Conservation (phyloP, 805 yeast genomes). For the Candida silvicultrix region DNA sequence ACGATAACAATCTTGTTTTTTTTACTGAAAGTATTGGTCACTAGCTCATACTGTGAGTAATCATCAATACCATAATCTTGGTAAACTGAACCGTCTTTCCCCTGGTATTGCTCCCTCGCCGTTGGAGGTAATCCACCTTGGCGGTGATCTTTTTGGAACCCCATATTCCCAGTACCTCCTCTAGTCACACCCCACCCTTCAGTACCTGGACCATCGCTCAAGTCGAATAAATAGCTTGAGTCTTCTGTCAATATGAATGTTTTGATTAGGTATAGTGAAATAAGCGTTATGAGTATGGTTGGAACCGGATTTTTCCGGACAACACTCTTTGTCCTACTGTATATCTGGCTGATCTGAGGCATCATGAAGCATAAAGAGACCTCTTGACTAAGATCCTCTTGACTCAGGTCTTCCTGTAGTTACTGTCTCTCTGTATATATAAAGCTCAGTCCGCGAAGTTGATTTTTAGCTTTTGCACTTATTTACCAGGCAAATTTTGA, state of each 20-base stretch:
- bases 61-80: conserved; percentile 9
- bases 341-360: background rate
- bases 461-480: too few species aligned
- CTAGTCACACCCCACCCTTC: conserved; percentile 19
- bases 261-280: background rate
- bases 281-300: background rate
- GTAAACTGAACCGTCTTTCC: conserved; percentile 8
- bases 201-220: conserved; percentile 17
- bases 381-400: too few species aligned
- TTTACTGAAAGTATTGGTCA: conserved; percentile 1
- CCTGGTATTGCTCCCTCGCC: conserved; percentile 9
- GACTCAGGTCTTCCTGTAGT: too few species aligned
- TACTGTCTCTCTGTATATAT: too few species aligned
- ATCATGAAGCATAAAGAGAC: background rate
- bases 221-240: conserved; percentile 9
- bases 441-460: too few species aligned
- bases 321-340: background rate
- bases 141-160: conserved; percentile 16
- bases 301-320: background rate
- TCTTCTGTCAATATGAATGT: background rate
- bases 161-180: conserved; percentile 21
- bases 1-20: conserved; percentile 29
- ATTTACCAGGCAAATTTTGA: too few species aligned
- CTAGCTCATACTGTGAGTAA: background rate
- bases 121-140: conserved; percentile 21